Evolutionary conservation across 106 monocot genomes (phyloP).

Genomic region (Dioscorea zingiberensis): DNA sequence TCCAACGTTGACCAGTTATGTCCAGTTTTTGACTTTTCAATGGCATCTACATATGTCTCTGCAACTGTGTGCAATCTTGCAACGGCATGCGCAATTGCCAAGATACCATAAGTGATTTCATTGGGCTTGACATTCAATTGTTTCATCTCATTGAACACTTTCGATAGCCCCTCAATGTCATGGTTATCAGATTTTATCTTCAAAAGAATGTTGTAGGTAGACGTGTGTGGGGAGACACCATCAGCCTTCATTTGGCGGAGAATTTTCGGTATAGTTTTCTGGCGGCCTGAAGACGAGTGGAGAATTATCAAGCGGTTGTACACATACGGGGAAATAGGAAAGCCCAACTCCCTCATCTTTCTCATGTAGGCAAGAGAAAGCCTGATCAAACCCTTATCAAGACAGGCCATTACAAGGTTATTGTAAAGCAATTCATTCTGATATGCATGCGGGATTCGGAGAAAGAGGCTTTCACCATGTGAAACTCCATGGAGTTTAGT

Average conservation of each 20-base stretch:
- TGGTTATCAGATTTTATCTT: slow-evolving; percentile 79
- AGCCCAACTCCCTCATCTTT: slow-evolving; percentile 72
- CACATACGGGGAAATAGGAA: slow-evolving; percentile 71
- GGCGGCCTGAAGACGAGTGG: slow-evolving; percentile 55
- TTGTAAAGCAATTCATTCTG: slow-evolving; percentile 94
- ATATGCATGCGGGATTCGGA: slow-evolving; percentile 52
- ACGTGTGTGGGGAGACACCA: slow-evolving; percentile 55
- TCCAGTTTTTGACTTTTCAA: slow-evolving; percentile 62
- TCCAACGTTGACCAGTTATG: slow-evolving; percentile 91
- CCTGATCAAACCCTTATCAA: slow-evolving; percentile 67
- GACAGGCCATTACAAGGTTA: slow-evolving; percentile 81
- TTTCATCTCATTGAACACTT: slow-evolving; percentile 79
- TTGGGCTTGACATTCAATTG: slow-evolving; percentile 58
- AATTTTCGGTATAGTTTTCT: slow-evolving; percentile 69
- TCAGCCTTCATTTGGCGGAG: slow-evolving; percentile 92
- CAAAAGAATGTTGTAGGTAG: slow-evolving; percentile 93
- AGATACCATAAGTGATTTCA: slow-evolving; percentile 83
- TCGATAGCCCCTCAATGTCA: slow-evolving; percentile 65
- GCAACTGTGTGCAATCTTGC: slow-evolving; percentile 69
- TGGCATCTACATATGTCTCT: slow-evolving; percentile 62
- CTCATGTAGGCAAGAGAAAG: slow-evolving; percentile 81
- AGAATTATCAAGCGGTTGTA: slow-evolving; percentile 85
- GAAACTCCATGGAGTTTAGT: slow-evolving; percentile 74
- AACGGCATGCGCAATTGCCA: slow-evolving; percentile 81
- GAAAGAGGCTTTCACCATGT: slow-evolving; percentile 67